phyloP scores from a whole-genome alignment of 2,329 filamentous ascomycete genomes.

The Penicillium nordicum region DNA sequence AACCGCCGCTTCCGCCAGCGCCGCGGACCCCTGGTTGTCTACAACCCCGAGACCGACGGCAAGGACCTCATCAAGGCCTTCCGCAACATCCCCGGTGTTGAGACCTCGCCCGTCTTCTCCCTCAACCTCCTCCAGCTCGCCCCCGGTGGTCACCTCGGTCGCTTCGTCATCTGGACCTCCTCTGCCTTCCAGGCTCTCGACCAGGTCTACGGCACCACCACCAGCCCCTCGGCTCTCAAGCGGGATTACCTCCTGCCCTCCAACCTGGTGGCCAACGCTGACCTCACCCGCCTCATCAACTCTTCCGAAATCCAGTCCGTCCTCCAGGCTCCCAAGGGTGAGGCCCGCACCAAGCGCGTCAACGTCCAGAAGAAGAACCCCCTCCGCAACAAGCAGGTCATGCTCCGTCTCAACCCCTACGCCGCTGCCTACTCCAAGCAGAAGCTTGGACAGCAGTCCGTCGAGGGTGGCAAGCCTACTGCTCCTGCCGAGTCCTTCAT shows the following conservation, averaged over 20 bases:
- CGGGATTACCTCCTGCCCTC: constrained; percentile 97
- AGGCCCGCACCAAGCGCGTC: constrained; percentile 81
- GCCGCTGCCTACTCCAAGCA: constrained; percentile 85
- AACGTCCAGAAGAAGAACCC: constrained; percentile 99
- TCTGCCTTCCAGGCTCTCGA: constrained; percentile 95
- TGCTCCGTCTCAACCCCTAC: constrained; percentile 98
- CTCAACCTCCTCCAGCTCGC: constrained; percentile 99
- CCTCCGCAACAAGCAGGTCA: constrained; percentile 96
- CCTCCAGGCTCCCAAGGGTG: constrained; percentile 85
- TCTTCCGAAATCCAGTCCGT: constrained; percentile 97
- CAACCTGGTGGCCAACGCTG: constrained; percentile 88
- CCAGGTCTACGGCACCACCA: constrained; percentile 93
- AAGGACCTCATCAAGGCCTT: constrained; percentile 90
- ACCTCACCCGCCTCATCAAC: constrained; percentile 98
- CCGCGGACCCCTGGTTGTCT: constrained; percentile 95
- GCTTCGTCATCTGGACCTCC: constrained; percentile 99
- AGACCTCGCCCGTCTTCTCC: constrained; percentile 89
- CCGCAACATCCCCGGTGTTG: constrained; percentile 98
- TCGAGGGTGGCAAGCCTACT: constrained; percentile 61
- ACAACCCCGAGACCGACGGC: constrained; percentile 92
- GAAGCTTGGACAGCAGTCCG: constrained; percentile 70
- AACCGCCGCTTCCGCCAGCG: constrained; percentile 96
- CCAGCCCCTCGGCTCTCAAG: constrained; percentile 86
- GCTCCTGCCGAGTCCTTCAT: constrained; percentile 53
- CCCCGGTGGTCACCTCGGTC: constrained; percentile 96